Base-by-base conservation (phyloP, 345 rosid genomes). In the Syzygium aqueum region DNA sequence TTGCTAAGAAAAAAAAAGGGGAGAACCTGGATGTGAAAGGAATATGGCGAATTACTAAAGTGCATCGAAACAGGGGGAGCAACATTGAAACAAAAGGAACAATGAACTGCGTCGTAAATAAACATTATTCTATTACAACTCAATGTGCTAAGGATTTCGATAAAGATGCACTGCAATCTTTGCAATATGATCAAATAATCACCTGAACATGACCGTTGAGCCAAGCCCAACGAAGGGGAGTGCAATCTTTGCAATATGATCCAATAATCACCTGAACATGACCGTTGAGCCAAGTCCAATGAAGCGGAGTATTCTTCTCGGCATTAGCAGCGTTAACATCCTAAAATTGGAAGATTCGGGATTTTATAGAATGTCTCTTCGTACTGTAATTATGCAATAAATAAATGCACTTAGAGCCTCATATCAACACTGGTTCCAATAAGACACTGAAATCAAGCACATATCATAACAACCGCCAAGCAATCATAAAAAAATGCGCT, bases 291-390 rank as follows among this genome's bases (percentile, higher is more conserved):
- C 98, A 94, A 89, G 98, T 97, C 94, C 94, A 96, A 87, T 97
- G 99, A 87, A 95, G 93, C 73, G 97, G 96, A 33, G 96, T 92
- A 91, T 93, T 97, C 87, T 92, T 96, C 92, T 97, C 98, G 77
- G 85, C 91, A 67, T 97, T 97, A 86, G 86, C 90, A 84, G 94
- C 93, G 65, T 96, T 93, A 15, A 95, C 86, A 50, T 51, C 50
- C 65, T 73, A 40, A 22, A 40, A 86, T 50, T 6, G 46, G 40
- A 87, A 86, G 63, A 43, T 43, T 43, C 46, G 46, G 7, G 46
- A 43, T 5, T 43, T 43, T 43, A 43, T 43, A 43, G 46, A 43
- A 43, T 43, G 46, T 43, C 46, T 7, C 46, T 43, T 43, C 5
- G 46, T 43, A 43, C 46, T 43, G 46, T 43, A 43, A 43, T 43